phyloP scores from a whole-genome alignment of 2,329 filamentous ascomycete genomes.

The Claviceps humidiphila region DNA sequence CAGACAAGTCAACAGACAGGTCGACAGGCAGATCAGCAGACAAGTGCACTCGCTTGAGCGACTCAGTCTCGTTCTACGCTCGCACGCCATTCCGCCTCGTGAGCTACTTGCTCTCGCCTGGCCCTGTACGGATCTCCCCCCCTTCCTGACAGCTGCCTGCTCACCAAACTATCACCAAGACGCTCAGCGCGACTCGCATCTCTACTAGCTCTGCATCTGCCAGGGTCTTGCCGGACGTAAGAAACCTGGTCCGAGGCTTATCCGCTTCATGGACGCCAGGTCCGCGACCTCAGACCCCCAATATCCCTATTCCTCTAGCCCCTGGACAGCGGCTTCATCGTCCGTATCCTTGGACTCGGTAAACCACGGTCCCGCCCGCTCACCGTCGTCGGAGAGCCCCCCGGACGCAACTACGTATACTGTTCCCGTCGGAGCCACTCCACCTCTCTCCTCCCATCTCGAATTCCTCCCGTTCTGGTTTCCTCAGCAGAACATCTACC shows the following conservation, averaged over 20 bases:
- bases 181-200: background rate
- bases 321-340: constrained; percentile 18
- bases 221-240: background rate
- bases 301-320: constrained; percentile 23
- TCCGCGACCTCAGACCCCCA: constrained; percentile 24
- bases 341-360: constrained; percentile 12
- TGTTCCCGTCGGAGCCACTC: constrained; percentile 12
- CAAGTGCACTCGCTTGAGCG: background rate
- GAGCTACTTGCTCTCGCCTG: background rate
- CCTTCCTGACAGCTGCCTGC: background rate
- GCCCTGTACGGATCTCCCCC: background rate
- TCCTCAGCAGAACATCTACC: constrained; percentile 46
- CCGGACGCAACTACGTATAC: constrained; percentile 15
- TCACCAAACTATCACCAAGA: background rate
- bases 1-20: background rate
- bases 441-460: constrained; percentile 29
- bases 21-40: too few relatives aligned
- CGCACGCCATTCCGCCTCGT: background rate
- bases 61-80: background rate
- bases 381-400: constrained; percentile 16
- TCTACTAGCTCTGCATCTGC: background rate
- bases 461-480: constrained; percentile 45
- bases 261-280: constrained; percentile 26
- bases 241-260: constrained; percentile 6
- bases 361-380: constrained; percentile 14